Conservation (phyloP, 805 yeast species). For the Cyberlindnera mycetangii region DNA sequence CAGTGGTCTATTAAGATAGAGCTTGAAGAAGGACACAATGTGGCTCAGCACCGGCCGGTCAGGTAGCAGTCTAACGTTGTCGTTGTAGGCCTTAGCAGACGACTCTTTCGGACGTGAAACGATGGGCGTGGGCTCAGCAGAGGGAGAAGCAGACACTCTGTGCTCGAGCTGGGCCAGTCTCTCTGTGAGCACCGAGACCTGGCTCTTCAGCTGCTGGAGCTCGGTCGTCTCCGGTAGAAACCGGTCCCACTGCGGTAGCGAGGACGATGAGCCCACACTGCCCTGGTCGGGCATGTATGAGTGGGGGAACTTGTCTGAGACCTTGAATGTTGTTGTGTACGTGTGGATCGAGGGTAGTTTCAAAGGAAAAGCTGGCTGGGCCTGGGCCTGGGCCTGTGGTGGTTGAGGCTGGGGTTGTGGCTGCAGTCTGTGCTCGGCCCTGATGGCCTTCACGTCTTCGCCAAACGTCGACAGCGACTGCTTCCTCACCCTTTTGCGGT, state of each 20-base stretch:
- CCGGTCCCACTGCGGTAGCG: conserved; percentile 3
- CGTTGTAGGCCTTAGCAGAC: not conserved
- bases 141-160: conserved; percentile 1
- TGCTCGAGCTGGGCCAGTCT: conserved; percentile 17
- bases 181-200: conserved; percentile 15
- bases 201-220: conserved; percentile 13
- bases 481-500: conserved; percentile 26
- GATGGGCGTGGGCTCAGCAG: not conserved
- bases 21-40: conserved; percentile 12
- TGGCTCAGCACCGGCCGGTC: not conserved
- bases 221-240: conserved; percentile 4
- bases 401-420: conserved; percentile 1
- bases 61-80: conserved; percentile 8
- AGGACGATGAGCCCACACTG: not conserved
- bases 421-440: conserved; percentile 1
- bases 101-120: not conserved
- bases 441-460: not conserved
- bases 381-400: not conserved
- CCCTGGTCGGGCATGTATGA: conserved; percentile 3
- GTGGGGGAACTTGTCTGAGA: conserved; percentile 11
- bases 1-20: conserved; percentile 16
- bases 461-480: conserved; percentile 18
- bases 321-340: conserved; percentile 19
- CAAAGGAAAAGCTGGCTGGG: not conserved
- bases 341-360: conserved; percentile 19